Evolutionary conservation across 2,329 filamentous ascomycete species (phyloP).

Genomic region (Westerdykella ornata): DNA sequence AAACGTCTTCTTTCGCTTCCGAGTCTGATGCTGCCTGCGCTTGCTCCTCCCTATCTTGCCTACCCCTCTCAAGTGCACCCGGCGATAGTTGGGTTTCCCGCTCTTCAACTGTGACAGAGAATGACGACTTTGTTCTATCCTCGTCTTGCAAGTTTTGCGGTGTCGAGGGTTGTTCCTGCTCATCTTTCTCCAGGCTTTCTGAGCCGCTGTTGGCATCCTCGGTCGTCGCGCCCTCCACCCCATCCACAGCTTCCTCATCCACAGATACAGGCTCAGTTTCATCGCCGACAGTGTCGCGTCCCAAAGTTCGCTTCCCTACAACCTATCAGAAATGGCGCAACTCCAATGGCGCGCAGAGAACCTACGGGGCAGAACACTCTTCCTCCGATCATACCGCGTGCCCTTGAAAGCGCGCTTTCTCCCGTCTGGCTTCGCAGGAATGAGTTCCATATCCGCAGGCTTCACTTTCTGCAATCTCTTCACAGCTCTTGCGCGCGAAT

Average conservation of each 20-base stretch:
- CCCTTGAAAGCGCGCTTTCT: conserved; percentile 30
- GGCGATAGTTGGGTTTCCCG: no score
- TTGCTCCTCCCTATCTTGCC: no score
- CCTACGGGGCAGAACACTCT: conserved; percentile 32
- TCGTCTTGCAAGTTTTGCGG: neutral
- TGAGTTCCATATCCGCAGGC: conserved; percentile 26
- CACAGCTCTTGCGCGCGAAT: conserved; percentile 38
- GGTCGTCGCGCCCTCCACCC: neutral
- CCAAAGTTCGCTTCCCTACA: conserved; percentile 23
- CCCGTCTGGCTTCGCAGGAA: conserved; percentile 11
- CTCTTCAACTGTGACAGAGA: conserved; percentile 3
- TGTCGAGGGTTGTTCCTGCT: neutral
- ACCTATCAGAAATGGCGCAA: conserved; percentile 8
- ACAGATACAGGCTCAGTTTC: neutral
- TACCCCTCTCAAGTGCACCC: no score
- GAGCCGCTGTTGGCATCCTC: neutral
- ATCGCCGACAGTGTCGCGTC: conserved; percentile 3
- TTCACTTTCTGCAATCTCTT: conserved; percentile 42
- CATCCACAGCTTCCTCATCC: no score
- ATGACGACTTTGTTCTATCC: conserved; percentile 1
- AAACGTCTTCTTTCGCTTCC: no score
- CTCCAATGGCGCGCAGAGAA: no score
- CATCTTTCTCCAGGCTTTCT: neutral
- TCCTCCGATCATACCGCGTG: conserved; percentile 34
- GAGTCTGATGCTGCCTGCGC: no score